phyloP scores from a whole-genome alignment of 83 land plant genomes.

The Diphasiastrum complanatum region DNA sequence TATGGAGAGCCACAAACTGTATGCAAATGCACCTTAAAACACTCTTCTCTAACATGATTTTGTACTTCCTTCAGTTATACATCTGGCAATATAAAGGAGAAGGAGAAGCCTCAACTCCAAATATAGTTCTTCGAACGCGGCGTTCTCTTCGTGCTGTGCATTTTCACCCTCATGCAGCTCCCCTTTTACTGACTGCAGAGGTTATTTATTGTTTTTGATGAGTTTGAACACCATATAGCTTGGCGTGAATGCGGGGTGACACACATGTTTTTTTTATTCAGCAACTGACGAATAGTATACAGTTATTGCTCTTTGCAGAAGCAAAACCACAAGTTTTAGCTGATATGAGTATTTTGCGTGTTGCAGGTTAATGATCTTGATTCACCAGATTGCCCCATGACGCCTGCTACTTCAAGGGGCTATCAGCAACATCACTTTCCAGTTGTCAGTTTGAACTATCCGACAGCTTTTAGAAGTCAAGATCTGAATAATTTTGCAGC shows the following conservation, averaged over 20 bases:
- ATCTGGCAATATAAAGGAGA: slow-evolving; percentile 82
- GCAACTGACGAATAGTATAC: no score
- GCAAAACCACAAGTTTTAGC: slow-evolving; percentile 6
- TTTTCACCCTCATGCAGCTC: slow-evolving; percentile 89
- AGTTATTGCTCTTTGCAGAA: background rate
- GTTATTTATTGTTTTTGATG: slow-evolving; percentile 15
- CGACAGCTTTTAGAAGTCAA: slow-evolving; percentile 28
- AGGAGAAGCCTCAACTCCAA: slow-evolving; percentile 50
- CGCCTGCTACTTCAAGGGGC: slow-evolving; percentile 66
- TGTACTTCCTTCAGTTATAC: slow-evolving; percentile 51
- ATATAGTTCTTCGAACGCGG: slow-evolving; percentile 62
- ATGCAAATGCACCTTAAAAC: no score
- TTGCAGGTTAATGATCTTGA: slow-evolving; percentile 87
- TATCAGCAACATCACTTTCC: slow-evolving; percentile 59
- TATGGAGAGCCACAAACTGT: no score
- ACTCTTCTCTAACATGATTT: background rate
- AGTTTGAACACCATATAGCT: background rate
- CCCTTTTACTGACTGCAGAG: slow-evolving; percentile 92
- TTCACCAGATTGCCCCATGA: slow-evolving; percentile 75
- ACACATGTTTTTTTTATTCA: no score
- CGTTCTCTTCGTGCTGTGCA: slow-evolving; percentile 95
- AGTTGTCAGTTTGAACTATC: slow-evolving; percentile 42
- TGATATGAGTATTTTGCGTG: background rate
- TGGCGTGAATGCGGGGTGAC: background rate
- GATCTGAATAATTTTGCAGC: slow-evolving; percentile 18